phyloP scores from a whole-genome alignment of 257 asterid genomes.

The Forsythia suspensa region DNA sequence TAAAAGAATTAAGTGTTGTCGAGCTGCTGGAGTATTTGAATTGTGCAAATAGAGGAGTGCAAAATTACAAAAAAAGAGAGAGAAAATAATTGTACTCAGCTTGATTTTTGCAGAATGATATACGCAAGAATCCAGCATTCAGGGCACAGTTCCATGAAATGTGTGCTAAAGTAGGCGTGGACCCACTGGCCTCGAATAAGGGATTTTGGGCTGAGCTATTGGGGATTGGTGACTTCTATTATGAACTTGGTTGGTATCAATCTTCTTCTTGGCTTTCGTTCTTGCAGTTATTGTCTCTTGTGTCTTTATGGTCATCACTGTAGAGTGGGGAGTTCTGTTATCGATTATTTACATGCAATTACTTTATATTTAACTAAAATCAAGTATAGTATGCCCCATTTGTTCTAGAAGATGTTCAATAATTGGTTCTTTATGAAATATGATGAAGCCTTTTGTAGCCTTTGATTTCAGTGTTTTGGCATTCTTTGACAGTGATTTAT shows the following conservation, averaged over 20 bases:
- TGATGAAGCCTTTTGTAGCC: not conserved
- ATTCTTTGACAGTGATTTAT: not conserved
- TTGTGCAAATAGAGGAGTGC: not conserved
- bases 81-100: not conserved
- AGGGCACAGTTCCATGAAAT: conserved; percentile 97
- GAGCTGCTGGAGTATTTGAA: not conserved
- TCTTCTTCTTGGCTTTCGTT: conserved; percentile 13
- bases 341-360: not conserved
- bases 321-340: not conserved
- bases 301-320: not conserved
- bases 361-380: not conserved
- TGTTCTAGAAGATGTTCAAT: not conserved
- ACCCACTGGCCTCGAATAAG: conserved; percentile 96
- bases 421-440: not conserved
- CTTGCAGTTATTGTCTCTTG: not conserved
- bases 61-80: not conserved
- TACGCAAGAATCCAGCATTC: conserved; percentile 93
- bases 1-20: not conserved
- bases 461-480: not conserved
- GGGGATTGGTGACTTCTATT: conserved; percentile 97
- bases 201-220: conserved; percentile 99
- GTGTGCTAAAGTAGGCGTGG: conserved; percentile 99
- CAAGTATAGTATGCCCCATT: not conserved
- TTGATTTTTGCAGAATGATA: conserved; percentile 72
- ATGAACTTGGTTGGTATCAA: conserved; percentile 83